Base-by-base conservation (phyloP, 2,329 filamentous ascomycete species). In the Bipolaris oryzae region DNA sequence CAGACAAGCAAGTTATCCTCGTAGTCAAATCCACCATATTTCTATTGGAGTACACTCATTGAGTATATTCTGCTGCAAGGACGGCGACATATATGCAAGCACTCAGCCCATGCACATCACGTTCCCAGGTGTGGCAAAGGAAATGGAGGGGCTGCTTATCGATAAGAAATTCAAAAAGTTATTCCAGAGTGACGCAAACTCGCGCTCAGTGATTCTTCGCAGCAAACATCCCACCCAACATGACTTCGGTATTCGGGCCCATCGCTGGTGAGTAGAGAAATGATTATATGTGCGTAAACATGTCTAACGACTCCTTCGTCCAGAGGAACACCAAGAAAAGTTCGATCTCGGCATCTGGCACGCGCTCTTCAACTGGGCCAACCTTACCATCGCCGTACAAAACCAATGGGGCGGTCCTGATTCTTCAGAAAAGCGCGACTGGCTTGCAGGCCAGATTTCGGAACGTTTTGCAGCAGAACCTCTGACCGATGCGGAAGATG, bases 321-420 rank as follows among this genome's bases (percentile, higher is more conserved):
- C 2, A 76, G 74, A 60, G 44, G 54, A 73, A 39, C 56, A 64
- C 20, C 69, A 74, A 57, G 57, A 57, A 31, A 74, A 74, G 49
- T 76, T 98, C 80, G 95, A 98, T 75, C 89, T 95, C 71, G 90
- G 87, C 72, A 89, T 97, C 68, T 92, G 91, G 74, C 89, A 95
- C 74, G 81, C 89, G 41, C 86, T 99, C 64, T 87, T 93, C 80
- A 85, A 90, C 72, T 99, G 95, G 95, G 88, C 90, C 7, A 89
- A 91, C 31, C 88, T 99, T 51, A 89, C 89, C 46, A 87, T 96
- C 72, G 92, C 95, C 44, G 91, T 97, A 42, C 85, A 90, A 74
- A 92, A 91, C 76, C 83, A 87, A 78, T 96, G 93, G 89, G 95
- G 94, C 69, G 95, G 94, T 2, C 87, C 91, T 38, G 87, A 92